phyloP scores from a whole-genome alignment of 2,329 filamentous ascomycete species.

The Colletotrichum euphorbiae region DNA sequence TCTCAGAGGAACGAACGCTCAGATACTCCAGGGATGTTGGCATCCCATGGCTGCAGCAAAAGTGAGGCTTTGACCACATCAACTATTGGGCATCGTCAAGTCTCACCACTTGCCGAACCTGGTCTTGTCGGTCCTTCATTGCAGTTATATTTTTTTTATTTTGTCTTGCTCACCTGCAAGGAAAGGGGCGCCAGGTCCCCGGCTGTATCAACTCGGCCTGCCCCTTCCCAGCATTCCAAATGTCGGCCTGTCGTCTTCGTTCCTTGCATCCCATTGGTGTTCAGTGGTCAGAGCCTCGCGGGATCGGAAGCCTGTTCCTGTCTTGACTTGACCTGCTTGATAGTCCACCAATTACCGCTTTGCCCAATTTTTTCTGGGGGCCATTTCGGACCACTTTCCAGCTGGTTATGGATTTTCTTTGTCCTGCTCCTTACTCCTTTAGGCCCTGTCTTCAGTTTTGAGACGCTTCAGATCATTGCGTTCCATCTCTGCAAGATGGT shows the following conservation, averaged over 20 bases:
- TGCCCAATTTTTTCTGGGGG: slow-evolving; percentile 28
- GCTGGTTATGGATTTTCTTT: slow-evolving; percentile 4
- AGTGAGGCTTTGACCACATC: slow-evolving; percentile 31
- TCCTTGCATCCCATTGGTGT: slow-evolving; percentile 29
- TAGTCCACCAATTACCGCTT: slow-evolving; percentile 30
- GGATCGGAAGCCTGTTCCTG: slow-evolving; percentile 33
- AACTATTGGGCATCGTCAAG: slow-evolving; percentile 37
- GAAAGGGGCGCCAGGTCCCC: slow-evolving; percentile 15
- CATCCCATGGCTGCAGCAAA: slow-evolving; percentile 9
- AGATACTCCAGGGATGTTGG: slow-evolving; percentile 5
- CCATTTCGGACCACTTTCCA: slow-evolving; percentile 31
- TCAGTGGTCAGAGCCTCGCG: slow-evolving; percentile 24
- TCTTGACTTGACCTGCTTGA: slow-evolving; percentile 24
- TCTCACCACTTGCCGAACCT: slow-evolving; percentile 33
- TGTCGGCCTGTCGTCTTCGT: slow-evolving; percentile 19
- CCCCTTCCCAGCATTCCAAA: slow-evolving; percentile 34
- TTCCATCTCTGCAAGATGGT: slow-evolving; percentile 12
- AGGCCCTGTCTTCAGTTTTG: not conserved
- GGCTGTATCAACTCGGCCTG: slow-evolving; percentile 19
- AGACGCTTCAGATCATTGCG: slow-evolving; percentile 16
- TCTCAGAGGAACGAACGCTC: slow-evolving; percentile 14
- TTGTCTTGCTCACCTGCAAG: slow-evolving; percentile 12
- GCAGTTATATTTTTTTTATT: not conserved
- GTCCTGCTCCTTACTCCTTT: not conserved
- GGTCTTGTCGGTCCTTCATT: slow-evolving; percentile 7